These are phyloP conservation scores for Fusarium solani-melongenae DNA, from an alignment of 2,329 filamentous ascomycete species.

Conservation along the genomic window DNA sequence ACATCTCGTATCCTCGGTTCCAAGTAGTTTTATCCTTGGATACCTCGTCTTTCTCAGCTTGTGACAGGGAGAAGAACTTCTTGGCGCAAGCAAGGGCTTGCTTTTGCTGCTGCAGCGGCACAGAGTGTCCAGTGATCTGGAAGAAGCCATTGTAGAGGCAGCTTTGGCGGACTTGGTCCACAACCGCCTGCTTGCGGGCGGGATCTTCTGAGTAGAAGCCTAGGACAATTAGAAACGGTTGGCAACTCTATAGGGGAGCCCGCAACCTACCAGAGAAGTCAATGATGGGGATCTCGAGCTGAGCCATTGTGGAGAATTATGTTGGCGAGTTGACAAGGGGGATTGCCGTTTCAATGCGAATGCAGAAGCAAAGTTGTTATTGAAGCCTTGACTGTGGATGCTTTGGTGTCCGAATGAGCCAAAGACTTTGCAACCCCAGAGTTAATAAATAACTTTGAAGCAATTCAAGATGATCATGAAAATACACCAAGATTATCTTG, in stretches of 20 bases:
- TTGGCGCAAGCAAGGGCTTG: constrained; percentile 54
- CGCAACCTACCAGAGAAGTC: constrained; percentile 42
- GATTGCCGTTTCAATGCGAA: not conserved
- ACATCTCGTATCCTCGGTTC: constrained; percentile 62
- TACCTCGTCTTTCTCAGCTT: constrained; percentile 57
- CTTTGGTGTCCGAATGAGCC: not conserved
- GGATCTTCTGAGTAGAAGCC: constrained; percentile 37
- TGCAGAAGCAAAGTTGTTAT: not conserved
- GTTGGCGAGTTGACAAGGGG: not conserved
- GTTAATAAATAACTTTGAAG: constrained; percentile 2
- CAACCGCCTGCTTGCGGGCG: constrained; percentile 38
- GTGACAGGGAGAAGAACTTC: constrained; percentile 60
- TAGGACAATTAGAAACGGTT: not conserved
- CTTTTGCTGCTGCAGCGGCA: constrained; percentile 54
- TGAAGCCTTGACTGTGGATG: not conserved
- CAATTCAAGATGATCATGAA: not conserved
- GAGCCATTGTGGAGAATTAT: constrained; percentile 13
- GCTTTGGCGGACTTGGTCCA: constrained; percentile 51
- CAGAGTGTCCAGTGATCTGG: constrained; percentile 61
- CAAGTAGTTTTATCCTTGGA: constrained; percentile 51
- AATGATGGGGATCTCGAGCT: constrained; percentile 42
- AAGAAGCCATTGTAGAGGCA: constrained; percentile 64
- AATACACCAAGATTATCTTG: not conserved
- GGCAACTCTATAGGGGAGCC: not conserved
- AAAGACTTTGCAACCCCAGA: not conserved